Evolutionary conservation across 306 rosid species (phyloP).

Genomic region (Purshia tridentata): DNA sequence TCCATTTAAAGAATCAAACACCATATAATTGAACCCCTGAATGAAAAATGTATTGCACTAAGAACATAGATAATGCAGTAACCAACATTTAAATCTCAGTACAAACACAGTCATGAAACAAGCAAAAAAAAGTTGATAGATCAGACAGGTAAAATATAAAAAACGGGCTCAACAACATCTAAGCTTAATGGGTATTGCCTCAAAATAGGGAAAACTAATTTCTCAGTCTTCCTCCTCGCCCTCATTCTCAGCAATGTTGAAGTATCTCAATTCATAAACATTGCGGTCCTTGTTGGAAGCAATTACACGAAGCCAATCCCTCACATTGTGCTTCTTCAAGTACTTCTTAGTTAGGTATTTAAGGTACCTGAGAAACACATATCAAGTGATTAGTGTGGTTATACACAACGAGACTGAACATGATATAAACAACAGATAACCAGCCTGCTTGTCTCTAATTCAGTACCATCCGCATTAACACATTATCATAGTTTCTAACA

Average conservation of each 20-base stretch:
- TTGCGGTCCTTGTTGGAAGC: constrained; percentile 87
- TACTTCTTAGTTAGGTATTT: constrained; percentile 91
- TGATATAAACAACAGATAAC: too few species aligned
- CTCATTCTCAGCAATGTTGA: constrained; percentile 92
- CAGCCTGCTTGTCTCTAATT: too few species aligned
- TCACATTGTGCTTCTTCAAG: constrained; percentile 89
- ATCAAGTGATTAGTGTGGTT: neutral
- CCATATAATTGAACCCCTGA: neutral
- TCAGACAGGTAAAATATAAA: constrained; percentile 14
- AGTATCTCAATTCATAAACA: constrained; percentile 86
- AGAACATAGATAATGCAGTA: neutral
- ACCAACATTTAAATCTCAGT: neutral
- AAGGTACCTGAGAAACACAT: constrained; percentile 49
- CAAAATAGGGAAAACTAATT: constrained; percentile 9
- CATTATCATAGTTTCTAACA: neutral
- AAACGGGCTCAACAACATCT: constrained; percentile 16
- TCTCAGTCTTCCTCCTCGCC: constrained; percentile 84
- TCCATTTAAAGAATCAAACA: neutral
- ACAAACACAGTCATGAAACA: constrained; percentile 26
- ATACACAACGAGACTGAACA: neutral
- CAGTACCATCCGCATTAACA: too few species aligned
- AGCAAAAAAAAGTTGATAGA: constrained; percentile 23
- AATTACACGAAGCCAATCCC: constrained; percentile 96
- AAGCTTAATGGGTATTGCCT: constrained; percentile 23
- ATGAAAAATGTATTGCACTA: constrained; percentile 3